Conservation (phyloP, 2,329 filamentous ascomycete genomes). For the Hypoxylon sp. region DNA sequence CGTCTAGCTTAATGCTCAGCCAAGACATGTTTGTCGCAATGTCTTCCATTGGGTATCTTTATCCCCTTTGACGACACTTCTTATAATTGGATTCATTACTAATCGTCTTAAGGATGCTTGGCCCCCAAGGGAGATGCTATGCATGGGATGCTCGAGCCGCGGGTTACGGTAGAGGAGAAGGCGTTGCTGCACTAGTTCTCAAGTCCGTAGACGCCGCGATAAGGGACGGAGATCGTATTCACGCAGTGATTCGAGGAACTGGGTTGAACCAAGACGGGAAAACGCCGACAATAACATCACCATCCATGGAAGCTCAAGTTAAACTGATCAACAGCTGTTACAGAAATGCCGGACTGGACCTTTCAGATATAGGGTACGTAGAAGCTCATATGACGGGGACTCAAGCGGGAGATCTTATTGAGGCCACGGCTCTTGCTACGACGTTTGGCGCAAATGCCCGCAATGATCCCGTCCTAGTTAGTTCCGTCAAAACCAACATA, state of each 20-base stretch:
- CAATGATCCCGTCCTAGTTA: constrained; percentile 59
- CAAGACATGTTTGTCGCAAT: background rate
- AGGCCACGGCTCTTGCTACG: constrained; percentile 30
- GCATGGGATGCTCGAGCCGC: no score
- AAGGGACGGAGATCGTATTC: constrained; percentile 45
- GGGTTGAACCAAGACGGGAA: constrained; percentile 53
- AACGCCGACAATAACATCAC: constrained; percentile 57
- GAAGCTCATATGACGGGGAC: constrained; percentile 44
- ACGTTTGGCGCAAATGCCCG: constrained; percentile 36
- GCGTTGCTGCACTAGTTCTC: no score
- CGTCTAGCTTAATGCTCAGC: background rate
- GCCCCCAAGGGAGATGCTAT: no score
- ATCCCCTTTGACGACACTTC: no score
- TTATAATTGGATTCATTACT: no score
- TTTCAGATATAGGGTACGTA: constrained; percentile 30
- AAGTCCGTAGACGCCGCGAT: no score
- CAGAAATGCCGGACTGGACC: constrained; percentile 42
- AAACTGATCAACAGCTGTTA: constrained; percentile 47
- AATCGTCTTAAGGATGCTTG: no score
- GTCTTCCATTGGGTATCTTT: no score
- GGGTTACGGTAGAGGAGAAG: no score
- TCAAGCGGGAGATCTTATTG: constrained; percentile 38
- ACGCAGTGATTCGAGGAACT: constrained; percentile 50
- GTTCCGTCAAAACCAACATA: constrained; percentile 50
- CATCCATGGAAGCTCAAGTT: constrained; percentile 49